These are phyloP conservation scores for Cenchrus fungigraminus DNA, from an alignment of 176 grass and related monocot species.

Conservation along the genomic window DNA sequence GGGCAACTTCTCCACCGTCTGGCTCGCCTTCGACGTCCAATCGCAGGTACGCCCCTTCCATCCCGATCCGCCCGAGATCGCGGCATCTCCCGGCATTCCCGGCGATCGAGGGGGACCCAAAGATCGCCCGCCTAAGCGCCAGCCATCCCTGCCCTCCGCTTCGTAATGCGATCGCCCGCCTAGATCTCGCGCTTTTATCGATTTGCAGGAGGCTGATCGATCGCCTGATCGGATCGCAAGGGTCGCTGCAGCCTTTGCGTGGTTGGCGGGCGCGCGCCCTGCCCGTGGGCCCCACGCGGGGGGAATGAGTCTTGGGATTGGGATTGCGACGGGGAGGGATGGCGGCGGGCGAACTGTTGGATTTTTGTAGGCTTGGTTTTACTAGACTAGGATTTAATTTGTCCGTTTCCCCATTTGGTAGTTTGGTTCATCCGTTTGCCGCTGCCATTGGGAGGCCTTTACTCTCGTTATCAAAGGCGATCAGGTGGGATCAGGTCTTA, in stretches of 20 bases:
- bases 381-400: conserved; percentile 45
- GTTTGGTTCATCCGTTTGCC: conserved; percentile 24
- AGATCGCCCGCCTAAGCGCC: neutral
- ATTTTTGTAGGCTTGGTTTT: conserved; percentile 35
- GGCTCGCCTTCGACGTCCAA: conserved; percentile 88
- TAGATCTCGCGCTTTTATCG: conserved; percentile 46
- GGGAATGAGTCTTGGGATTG: conserved; percentile 5
- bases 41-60: conserved; percentile 43
- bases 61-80: conserved; percentile 30
- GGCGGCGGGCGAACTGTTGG: neutral
- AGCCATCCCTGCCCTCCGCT: conserved; percentile 24
- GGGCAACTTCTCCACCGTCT: conserved; percentile 98
- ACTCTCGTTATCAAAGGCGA: neutral
- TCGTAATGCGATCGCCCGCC: conserved; percentile 16
- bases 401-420: conserved; percentile 35
- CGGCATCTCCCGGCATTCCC: neutral
- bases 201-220: conserved; percentile 18
- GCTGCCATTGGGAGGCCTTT: conserved; percentile 3
- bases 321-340: neutral
- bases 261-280: neutral
- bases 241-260: neutral
- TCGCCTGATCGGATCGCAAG: conserved; percentile 35
- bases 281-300: conserved; percentile 21
- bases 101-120: neutral
- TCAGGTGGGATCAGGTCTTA: conserved; percentile 7